phyloP scores from a whole-genome alignment of 805 yeast species.

The Starmerella khaoyaiensis region DNA sequence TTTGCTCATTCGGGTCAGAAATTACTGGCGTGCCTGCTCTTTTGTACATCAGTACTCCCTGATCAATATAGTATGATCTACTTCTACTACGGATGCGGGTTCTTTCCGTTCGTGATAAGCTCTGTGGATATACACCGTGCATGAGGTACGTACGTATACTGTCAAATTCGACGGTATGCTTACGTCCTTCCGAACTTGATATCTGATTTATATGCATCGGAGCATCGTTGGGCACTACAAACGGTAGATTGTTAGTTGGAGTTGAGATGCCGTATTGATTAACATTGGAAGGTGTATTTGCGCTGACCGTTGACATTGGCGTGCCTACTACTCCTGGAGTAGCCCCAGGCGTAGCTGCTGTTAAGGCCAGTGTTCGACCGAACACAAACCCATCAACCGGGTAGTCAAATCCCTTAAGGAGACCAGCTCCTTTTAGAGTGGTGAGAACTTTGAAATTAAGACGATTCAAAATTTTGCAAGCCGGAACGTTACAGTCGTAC shows the following conservation, averaged over 20 bases:
- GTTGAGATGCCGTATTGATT: neutral
- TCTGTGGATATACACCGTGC: conserved; percentile 76
- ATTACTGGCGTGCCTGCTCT: conserved; percentile 61
- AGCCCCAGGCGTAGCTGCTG: neutral
- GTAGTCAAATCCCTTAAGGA: conserved; percentile 66
- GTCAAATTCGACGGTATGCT: conserved; percentile 41
- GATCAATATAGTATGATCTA: conserved; percentile 55
- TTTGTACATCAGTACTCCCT: conserved; percentile 62
- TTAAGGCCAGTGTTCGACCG: conserved; percentile 49
- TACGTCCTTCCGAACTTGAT: neutral
- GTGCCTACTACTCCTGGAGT: neutral
- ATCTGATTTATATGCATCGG: neutral
- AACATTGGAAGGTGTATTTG: neutral
- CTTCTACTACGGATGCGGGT: conserved; percentile 72
- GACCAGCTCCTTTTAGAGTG: conserved; percentile 73
- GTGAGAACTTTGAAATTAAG: conserved; percentile 69
- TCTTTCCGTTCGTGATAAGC: conserved; percentile 70
- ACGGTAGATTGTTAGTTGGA: neutral
- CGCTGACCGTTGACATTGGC: too few species aligned
- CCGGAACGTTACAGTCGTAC: conserved; percentile 77
- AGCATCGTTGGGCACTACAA: neutral
- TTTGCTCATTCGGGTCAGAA: conserved; percentile 58
- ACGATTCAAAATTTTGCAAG: conserved; percentile 63
- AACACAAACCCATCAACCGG: conserved; percentile 82
- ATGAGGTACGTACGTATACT: conserved; percentile 63